Evolutionary conservation across 805 yeast genomes (phyloP).

Genomic region (Candida corydali): DNA sequence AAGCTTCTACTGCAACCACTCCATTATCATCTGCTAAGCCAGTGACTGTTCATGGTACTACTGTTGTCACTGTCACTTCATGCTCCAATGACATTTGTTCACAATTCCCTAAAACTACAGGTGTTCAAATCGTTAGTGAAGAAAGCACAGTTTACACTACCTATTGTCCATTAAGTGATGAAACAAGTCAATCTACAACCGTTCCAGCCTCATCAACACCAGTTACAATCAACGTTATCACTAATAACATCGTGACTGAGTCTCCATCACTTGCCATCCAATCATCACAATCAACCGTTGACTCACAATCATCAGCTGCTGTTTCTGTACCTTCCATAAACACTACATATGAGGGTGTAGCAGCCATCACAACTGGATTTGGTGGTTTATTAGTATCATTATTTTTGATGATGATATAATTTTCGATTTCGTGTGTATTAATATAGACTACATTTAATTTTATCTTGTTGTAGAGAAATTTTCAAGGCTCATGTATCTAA

Average conservation of each 20-base stretch:
- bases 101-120: constrained; percentile 28
- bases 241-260: constrained; percentile 37
- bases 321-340: constrained; percentile 1
- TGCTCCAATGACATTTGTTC: constrained; percentile 29
- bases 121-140: constrained; percentile 21
- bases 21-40: constrained; percentile 5
- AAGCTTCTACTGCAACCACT: background rate
- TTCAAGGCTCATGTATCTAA: too few relatives aligned
- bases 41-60: constrained; percentile 14
- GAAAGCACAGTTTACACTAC: constrained; percentile 28
- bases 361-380: constrained; percentile 2
- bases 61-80: constrained; percentile 31
- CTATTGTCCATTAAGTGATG: constrained; percentile 16
- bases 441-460: too few relatives aligned
- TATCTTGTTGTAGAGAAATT: too few relatives aligned
- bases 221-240: constrained; percentile 29
- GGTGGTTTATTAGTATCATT: constrained; percentile 3
- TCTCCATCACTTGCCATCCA: constrained; percentile 18
- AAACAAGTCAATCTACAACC: constrained; percentile 4
- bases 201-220: constrained; percentile 3
- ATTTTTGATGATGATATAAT: constrained; percentile 2
- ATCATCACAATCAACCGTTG: constrained; percentile 3
- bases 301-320: background rate
- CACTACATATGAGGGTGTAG: constrained; percentile 5
- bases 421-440: background rate